Conservation (phyloP, 768 basidiomycete genomes). For the Cyclocybe aegerita region DNA sequence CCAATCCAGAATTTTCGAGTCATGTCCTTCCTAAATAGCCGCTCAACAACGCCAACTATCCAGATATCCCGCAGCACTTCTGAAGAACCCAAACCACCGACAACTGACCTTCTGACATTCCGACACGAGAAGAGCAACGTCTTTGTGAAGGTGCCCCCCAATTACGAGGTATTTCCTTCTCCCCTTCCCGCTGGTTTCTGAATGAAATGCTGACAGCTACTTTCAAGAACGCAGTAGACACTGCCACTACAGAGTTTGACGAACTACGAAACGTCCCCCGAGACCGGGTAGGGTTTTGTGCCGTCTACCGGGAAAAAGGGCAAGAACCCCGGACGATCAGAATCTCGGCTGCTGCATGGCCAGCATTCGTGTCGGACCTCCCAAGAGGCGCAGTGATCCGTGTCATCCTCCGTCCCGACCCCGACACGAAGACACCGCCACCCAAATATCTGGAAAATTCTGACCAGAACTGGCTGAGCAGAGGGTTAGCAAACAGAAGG, state of each 20-base stretch:
- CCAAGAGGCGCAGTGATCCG: conserved; percentile 49
- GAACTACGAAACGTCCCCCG: conserved; percentile 36
- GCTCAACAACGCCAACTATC: too few relatives aligned
- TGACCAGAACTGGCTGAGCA: conserved; percentile 3
- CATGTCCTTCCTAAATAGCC: too few relatives aligned
- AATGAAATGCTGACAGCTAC: neutral
- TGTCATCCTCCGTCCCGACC: conserved; percentile 35
- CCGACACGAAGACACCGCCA: conserved; percentile 28
- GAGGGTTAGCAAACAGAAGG: neutral
- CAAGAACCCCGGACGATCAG: conserved; percentile 36
- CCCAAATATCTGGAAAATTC: conserved; percentile 42
- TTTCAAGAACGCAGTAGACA: conserved; percentile 47
- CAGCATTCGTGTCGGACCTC: conserved; percentile 34
- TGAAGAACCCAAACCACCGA: too few relatives aligned
- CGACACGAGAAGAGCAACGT: conserved; percentile 42
- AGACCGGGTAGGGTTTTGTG: conserved; percentile 40
- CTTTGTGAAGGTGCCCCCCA: conserved; percentile 45
- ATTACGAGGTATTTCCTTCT: conserved; percentile 36
- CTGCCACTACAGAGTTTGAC: conserved; percentile 50
- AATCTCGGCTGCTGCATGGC: conserved; percentile 56
- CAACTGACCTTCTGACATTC: conserved; percentile 51
- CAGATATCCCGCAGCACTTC: too few relatives aligned
- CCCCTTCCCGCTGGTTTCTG: neutral
- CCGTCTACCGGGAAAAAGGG: conserved; percentile 31
- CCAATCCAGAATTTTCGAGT: too few relatives aligned